Evolutionary conservation across 768 basidiomycete genomes (phyloP), one percentile per base, ranked within the genome.

Genomic region (Pleurotus cornucopiae): DNA sequence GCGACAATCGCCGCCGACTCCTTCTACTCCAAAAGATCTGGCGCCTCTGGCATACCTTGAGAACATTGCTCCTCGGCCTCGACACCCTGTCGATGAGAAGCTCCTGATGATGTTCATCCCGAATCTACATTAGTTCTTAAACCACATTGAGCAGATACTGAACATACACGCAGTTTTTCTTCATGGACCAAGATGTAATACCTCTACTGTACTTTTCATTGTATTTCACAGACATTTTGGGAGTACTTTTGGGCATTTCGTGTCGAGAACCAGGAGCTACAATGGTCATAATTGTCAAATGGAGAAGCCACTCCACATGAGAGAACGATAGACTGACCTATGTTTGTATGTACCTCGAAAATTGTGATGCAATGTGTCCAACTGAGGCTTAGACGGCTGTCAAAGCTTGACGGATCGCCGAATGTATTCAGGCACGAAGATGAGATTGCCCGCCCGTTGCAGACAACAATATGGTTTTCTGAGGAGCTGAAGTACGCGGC

Each of bases 31-130:
- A 26, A 68, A 71, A 48, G 62, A 63, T 46, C 80, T 89, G 23
- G 86, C 86, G 13, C 88, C 88, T 20, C 74, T 89, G 5, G 75
- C 81, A n/a, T 89, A 87, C 67, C 77, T 88, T 44, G 79, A 87
- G 66, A 80, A 79, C 45, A 75, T 81, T 39, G 77, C 85, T 13
- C 84, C 83, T 26, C 79, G 78, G 45, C 81, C 83, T 63, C 80
- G 88, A 53, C 83, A 89, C 61, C 86, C 87, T 1, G 73, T 86
- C 51, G 88, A 90, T 60, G 51, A 53, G 39, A 53, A 53, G 51
- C 26, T 53, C 13, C 51, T 53, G 4, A 53, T 53, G 51, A 53
- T 53, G 51, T 40, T 53, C n/a, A 53, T 23, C 21, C 51, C 51
- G 20, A 39, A 53, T 21, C 14, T 53, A 41, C 39, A 41, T 16